phyloP scores from a whole-genome alignment of 2,329 filamentous ascomycete genomes.

The Setomelanomma holmii region DNA sequence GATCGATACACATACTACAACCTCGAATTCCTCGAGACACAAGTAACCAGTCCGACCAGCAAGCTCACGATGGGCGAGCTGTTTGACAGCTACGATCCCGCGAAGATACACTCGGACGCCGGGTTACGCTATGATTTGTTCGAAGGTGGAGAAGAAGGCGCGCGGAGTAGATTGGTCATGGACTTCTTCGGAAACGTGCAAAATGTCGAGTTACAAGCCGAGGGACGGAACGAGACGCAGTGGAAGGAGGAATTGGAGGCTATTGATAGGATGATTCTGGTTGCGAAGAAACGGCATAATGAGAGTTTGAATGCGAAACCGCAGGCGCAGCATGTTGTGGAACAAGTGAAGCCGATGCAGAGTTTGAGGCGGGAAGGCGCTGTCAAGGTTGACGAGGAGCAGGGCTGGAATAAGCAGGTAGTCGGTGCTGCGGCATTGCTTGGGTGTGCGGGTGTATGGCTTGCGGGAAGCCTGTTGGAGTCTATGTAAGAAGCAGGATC shows the following conservation, averaged over 20 bases:
- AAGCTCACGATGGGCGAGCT: conserved; percentile 92
- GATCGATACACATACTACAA: conserved; percentile 99
- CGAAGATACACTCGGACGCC: conserved; percentile 91
- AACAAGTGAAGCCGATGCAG: conserved; percentile 26
- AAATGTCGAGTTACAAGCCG: conserved; percentile 84
- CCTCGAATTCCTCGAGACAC: conserved; percentile 91
- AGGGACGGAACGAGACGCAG: conserved; percentile 50
- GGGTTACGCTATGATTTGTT: conserved; percentile 97
- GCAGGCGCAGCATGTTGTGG: conserved; percentile 29
- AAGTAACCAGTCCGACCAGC: conserved; percentile 83
- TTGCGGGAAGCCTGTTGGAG: conserved; percentile 50
- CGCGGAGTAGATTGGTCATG: conserved; percentile 81
- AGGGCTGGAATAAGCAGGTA: conserved; percentile 50
- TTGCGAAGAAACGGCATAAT: conserved; percentile 53
- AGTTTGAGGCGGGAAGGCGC: conserved; percentile 39
- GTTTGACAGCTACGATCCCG: conserved; percentile 94
- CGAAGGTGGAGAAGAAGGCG: conserved; percentile 77
- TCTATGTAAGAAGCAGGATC: conserved; percentile 19
- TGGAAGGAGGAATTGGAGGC: conserved; percentile 75
- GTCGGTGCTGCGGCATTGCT: conserved; percentile 49
- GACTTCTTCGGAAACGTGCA: conserved; percentile 99
- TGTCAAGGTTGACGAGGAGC: conserved; percentile 44
- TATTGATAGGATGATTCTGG: conserved; percentile 69
- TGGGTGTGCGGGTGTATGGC: conserved; percentile 51
- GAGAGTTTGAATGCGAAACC: conserved; percentile 31